Evolutionary conservation across 176 grass and related monocot species (phyloP).

Genomic region (Tillandsia leiboldiana): DNA sequence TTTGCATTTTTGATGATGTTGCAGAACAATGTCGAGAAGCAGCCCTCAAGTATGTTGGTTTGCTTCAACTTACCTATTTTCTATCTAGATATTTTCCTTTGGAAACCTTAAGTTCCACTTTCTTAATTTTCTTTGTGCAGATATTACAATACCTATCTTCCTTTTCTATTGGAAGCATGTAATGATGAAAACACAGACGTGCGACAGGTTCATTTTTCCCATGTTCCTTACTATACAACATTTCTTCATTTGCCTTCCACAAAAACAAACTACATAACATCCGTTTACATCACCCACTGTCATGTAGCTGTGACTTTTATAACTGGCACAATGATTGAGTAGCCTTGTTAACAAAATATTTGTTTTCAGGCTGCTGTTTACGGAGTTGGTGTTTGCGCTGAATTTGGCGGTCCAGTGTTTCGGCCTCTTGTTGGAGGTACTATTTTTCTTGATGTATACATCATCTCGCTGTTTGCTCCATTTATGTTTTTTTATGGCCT

Average conservation of each 20-base stretch:
- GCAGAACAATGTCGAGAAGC: constrained; percentile 87
- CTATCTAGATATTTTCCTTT: neutral
- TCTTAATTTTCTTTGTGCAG: constrained; percentile 26
- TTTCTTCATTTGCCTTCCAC: neutral
- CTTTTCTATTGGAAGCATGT: constrained; percentile 84
- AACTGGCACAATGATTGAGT: too few relatives aligned
- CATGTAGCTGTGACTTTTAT: neutral
- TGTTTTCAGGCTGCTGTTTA: constrained; percentile 82
- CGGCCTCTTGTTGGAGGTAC: constrained; percentile 90
- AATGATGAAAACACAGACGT: constrained; percentile 94
- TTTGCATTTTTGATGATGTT: constrained; percentile 97
- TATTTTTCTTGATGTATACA: constrained; percentile 2
- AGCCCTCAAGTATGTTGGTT: constrained; percentile 52
- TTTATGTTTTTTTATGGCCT: neutral
- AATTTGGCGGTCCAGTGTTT: constrained; percentile 78
- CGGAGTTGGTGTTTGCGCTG: constrained; percentile 93
- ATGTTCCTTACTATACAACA: neutral
- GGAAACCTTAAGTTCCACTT: constrained; percentile 7
- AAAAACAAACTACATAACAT: neutral
- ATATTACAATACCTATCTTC: constrained; percentile 97
- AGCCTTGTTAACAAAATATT: too few relatives aligned
- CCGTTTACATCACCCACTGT: neutral
- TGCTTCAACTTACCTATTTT: neutral
- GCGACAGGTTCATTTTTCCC: constrained; percentile 49
- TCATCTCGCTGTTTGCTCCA: neutral